These are phyloP conservation scores for Acacia crassicarpa DNA, from an alignment of 306 rosid species.

Conservation along the genomic window DNA sequence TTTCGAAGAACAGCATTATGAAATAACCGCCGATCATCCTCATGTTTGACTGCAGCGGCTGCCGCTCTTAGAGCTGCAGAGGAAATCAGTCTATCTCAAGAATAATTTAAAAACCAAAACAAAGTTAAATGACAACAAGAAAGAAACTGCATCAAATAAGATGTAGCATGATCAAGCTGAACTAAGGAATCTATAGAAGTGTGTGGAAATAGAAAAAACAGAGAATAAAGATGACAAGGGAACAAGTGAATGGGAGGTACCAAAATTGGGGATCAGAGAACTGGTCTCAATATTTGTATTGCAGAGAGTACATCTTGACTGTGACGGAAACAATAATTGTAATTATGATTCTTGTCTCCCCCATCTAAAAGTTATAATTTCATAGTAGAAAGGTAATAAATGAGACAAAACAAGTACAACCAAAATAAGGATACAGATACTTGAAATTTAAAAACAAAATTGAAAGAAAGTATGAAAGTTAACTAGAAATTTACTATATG, in stretches of 20 bases:
- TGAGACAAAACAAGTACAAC: conserved; percentile 33
- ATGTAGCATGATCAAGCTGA: conserved; percentile 17
- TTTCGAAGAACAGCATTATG: conserved; percentile 88
- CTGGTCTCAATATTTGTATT: conserved; percentile 72
- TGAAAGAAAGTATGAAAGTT: background rate
- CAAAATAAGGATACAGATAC: conserved; percentile 29
- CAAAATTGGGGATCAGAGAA: conserved; percentile 81
- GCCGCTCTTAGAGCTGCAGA: conserved; percentile 91
- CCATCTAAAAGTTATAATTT: conserved; percentile 38
- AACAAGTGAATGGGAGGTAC: conserved; percentile 43
- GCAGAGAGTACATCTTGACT: conserved; percentile 94
- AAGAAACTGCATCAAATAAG: conserved; percentile 19
- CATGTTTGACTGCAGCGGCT: conserved; percentile 88
- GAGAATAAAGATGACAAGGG: conserved; percentile 4
- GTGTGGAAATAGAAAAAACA: conserved; percentile 25
- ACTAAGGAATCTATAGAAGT: background rate
- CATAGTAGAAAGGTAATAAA: conserved; percentile 36
- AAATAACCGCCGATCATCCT: conserved; percentile 90
- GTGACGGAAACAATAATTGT: conserved; percentile 56
- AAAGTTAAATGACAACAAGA: conserved; percentile 3
- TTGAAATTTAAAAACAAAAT: background rate
- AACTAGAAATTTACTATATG: background rate
- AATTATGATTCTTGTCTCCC: conserved; percentile 49
- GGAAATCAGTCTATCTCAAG: conserved; percentile 35
- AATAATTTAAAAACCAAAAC: background rate